Conservation (phyloP, 1,139 yeast species). For the Magnusiomyces paraingens region DNA sequence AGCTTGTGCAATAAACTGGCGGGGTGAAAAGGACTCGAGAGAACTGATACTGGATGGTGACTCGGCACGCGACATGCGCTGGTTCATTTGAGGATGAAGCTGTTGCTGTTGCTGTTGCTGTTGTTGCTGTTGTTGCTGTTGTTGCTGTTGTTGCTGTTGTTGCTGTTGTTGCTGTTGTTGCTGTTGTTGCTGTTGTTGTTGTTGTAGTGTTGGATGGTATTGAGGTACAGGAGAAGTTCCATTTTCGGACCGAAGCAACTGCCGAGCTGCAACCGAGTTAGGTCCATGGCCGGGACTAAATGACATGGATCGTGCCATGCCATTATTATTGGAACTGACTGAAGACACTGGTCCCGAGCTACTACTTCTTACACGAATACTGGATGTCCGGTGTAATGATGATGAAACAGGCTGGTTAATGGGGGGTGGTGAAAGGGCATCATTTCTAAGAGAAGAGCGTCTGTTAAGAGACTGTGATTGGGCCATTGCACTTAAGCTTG, state of each 20-base stretch:
- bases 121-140: not conserved
- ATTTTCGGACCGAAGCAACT: not conserved
- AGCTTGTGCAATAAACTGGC: slow-evolving; percentile 1
- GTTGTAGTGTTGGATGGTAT: not conserved
- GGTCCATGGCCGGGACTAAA: too few relatives aligned
- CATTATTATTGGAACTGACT: too few relatives aligned
- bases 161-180: not conserved
- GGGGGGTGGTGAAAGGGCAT: too few relatives aligned
- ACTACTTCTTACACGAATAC: too few relatives aligned
- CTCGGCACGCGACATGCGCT: not conserved
- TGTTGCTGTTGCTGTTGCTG: not conserved
- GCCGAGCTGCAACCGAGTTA: too few relatives aligned
- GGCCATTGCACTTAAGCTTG: too few relatives aligned
- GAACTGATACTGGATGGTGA: not conserved
- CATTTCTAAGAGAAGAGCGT: too few relatives aligned
- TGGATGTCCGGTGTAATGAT: too few relatives aligned
- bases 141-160: not conserved
- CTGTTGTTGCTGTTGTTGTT: not conserved
- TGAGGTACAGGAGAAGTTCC: not conserved
- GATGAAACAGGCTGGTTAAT: too few relatives aligned
- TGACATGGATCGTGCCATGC: too few relatives aligned
- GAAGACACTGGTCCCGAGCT: too few relatives aligned
- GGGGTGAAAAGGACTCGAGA: not conserved
- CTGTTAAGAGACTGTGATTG: too few relatives aligned
- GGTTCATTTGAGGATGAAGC: not conserved